Evolutionary conservation across 176 grass and related monocot genomes (phyloP).

Genomic region (Panicum miliaceum): DNA sequence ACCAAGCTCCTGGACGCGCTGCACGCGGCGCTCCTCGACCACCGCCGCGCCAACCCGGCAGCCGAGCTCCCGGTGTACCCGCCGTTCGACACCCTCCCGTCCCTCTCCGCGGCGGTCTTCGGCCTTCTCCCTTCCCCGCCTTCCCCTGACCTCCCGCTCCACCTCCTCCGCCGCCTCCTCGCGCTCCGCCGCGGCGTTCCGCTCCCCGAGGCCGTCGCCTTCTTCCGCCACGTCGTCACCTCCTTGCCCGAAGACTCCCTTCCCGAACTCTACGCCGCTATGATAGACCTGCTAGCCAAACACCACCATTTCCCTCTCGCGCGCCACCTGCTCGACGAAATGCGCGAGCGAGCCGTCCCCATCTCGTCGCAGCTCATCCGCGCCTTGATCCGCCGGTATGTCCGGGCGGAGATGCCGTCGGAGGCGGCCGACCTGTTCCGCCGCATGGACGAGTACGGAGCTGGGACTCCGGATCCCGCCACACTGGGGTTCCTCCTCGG

Average conservation of each 20-base stretch:
- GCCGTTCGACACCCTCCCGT: slow-evolving; percentile 47
- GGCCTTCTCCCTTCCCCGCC: slow-evolving; percentile 53
- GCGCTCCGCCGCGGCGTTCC: slow-evolving; percentile 69
- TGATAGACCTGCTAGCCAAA: slow-evolving; percentile 77
- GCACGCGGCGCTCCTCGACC: slow-evolving; percentile 61
- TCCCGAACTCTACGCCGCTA: slow-evolving; percentile 49
- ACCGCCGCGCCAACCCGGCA: slow-evolving; percentile 59
- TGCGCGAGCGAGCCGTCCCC: slow-evolving; percentile 57
- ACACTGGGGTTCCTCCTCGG: slow-evolving; percentile 64
- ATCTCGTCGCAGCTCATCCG: slow-evolving; percentile 58
- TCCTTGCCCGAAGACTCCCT: slow-evolving; percentile 33
- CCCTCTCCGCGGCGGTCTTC: slow-evolving; percentile 41
- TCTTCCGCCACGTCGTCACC: slow-evolving; percentile 70
- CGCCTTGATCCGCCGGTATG: slow-evolving; percentile 65
- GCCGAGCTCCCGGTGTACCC: slow-evolving; percentile 10
- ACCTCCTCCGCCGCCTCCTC: slow-evolving; percentile 64
- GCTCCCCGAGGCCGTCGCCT: slow-evolving; percentile 62
- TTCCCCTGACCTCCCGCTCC: slow-evolving; percentile 43
- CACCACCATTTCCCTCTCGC: slow-evolving; percentile 71
- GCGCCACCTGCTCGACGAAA: slow-evolving; percentile 87
- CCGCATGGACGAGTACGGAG: slow-evolving; percentile 72
- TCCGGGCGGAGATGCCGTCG: slow-evolving; percentile 58
- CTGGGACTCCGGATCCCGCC: slow-evolving; percentile 49
- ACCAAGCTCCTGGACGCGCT: slow-evolving; percentile 71
- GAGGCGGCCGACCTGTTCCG: slow-evolving; percentile 71